These are phyloP conservation scores for Phytophthora hybrid DNA, from an alignment of 352 stramenopile genomes.

Conservation along the genomic window DNA sequence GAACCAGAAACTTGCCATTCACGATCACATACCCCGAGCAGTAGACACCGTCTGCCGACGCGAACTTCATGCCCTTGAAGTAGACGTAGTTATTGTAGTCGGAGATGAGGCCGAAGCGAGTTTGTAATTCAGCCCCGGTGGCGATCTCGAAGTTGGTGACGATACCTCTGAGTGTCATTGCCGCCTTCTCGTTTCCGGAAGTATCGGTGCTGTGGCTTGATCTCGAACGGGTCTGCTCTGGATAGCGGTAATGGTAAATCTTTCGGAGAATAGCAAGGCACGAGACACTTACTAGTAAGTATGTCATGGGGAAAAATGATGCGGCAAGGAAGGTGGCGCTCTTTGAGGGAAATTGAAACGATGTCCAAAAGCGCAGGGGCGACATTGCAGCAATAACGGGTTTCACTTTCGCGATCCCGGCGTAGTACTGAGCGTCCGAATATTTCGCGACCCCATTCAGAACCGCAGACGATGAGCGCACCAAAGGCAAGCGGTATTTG, in stretches of 20 bases:
- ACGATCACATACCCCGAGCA: constrained; percentile 47
- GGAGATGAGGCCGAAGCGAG: constrained; percentile 37
- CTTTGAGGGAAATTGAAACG: neutral
- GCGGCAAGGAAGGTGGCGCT: neutral
- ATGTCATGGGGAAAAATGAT: neutral
- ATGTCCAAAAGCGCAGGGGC: neutral
- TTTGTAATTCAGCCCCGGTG: constrained; percentile 31
- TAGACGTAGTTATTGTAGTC: constrained; percentile 46
- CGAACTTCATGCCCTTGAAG: constrained; percentile 50
- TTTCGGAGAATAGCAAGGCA: constrained; percentile 9
- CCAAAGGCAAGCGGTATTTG: neutral
- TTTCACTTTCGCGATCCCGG: neutral
- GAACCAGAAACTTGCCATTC: constrained; percentile 44
- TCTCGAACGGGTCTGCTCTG: constrained; percentile 8
- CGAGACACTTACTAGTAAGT: neutral
- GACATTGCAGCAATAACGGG: neutral
- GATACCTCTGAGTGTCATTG: constrained; percentile 8
- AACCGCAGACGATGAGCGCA: neutral
- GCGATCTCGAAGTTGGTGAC: constrained; percentile 38
- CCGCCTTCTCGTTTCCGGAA: constrained; percentile 16
- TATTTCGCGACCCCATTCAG: neutral
- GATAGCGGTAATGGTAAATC: constrained; percentile 15
- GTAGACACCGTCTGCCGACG: constrained; percentile 43
- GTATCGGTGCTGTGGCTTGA: constrained; percentile 14
- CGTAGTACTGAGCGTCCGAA: neutral